phyloP scores from a whole-genome alignment of 176 grass and related monocot species.

The Avena insularis region DNA sequence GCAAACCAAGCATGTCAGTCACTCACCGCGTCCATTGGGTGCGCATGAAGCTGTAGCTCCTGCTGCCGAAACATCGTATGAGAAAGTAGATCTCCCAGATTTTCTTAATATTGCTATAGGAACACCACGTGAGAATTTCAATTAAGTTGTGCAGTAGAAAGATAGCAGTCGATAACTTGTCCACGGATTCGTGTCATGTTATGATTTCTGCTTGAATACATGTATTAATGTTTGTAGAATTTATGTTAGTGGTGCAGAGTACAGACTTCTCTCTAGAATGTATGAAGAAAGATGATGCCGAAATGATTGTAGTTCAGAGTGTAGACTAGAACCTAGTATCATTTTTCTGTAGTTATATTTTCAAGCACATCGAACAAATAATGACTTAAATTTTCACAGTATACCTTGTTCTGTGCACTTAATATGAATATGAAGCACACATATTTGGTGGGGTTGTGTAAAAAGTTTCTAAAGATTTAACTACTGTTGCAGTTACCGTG shows the following conservation, averaged over 20 bases:
- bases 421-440: not conserved
- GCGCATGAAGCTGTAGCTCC: constrained; percentile 12
- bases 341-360: not conserved
- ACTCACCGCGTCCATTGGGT: too few species aligned
- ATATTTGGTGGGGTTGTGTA: not conserved
- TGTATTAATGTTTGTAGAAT: not conserved
- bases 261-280: too few species aligned
- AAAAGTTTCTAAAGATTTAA: constrained; percentile 1
- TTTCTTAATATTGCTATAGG: constrained; percentile 52
- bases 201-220: not conserved
- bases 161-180: constrained; percentile 5
- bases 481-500: constrained; percentile 61
- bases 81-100: constrained; percentile 47
- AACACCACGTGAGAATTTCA: constrained; percentile 20
- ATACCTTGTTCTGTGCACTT: not conserved
- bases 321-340: not conserved
- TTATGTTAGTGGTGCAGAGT: not conserved
- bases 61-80: constrained; percentile 64
- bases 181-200: not conserved
- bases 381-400: not conserved
- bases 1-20: too few species aligned
- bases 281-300: too few species aligned
- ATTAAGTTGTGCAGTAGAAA: constrained; percentile 3
- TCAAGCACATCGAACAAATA: not conserved
- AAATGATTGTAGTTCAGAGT: too few species aligned